Percentiles rank a stretch among this genome's conserved stretches.
Evolutionary conservation across 1,284 basidiomycete genomes (phyloP).

Genomic region (Lentinus polychrous): DNA sequence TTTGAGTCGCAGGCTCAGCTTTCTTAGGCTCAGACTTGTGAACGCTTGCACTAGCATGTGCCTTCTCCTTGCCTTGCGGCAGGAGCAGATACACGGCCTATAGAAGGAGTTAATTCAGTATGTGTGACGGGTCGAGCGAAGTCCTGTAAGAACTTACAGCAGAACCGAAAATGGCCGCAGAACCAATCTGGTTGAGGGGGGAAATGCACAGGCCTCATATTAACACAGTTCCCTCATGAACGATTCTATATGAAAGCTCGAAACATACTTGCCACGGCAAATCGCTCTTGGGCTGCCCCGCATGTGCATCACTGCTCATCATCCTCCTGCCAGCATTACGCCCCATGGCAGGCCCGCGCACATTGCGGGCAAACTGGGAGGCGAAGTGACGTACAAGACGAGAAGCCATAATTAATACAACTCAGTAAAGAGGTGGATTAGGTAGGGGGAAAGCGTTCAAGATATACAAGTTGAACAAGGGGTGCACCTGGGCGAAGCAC

Average conservation of each 20-base stretch:
- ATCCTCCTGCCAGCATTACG: slow-evolving; percentile 15
- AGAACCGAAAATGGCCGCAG: slow-evolving; percentile 24
- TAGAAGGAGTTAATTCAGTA: background rate
- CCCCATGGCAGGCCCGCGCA: slow-evolving; percentile 10
- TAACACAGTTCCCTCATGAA: background rate
- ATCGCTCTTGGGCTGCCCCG: slow-evolving; percentile 18
- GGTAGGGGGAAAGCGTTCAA: slow-evolving; percentile 5
- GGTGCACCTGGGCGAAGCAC: background rate
- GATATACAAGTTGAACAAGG: background rate
- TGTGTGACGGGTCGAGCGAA: background rate
- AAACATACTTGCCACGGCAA: slow-evolving; percentile 2
- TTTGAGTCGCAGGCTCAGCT: background rate
- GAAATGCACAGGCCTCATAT: background rate
- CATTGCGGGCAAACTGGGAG: slow-evolving; percentile 12
- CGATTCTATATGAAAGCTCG: too few species aligned
- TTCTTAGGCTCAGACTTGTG: background rate
- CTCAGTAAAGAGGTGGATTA: slow-evolving; percentile 2
- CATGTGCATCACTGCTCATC: slow-evolving; percentile 20
- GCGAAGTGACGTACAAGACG: slow-evolving; percentile 18
- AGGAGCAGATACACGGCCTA: slow-evolving; percentile 12
- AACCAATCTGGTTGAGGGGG: slow-evolving; percentile 21
- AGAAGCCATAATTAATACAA: slow-evolving; percentile 15
- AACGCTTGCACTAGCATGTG: slow-evolving; percentile 1
- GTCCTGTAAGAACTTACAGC: slow-evolving; percentile 15
- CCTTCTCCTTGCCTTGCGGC: slow-evolving; percentile 10